These are phyloP conservation scores for Emergomyces pasteurianus DNA, from an alignment of 2,329 filamentous ascomycete genomes.

Conservation along the genomic window DNA sequence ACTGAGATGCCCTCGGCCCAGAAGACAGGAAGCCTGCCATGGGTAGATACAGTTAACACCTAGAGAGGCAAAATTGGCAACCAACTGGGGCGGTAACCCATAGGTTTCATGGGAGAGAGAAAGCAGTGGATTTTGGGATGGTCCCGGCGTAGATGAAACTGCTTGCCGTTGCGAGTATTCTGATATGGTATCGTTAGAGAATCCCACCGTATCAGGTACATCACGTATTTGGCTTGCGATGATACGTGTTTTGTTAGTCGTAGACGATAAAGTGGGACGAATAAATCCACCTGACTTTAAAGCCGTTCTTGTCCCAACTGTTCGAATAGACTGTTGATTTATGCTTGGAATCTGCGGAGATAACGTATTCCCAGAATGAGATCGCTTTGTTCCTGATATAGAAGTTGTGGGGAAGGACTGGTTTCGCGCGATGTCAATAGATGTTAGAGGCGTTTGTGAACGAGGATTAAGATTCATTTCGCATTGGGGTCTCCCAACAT, in stretches of 20 bases:
- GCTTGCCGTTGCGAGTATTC: slow-evolving; percentile 47
- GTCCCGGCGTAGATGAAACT: slow-evolving; percentile 18
- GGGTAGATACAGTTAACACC: slow-evolving; percentile 66
- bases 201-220: slow-evolving; percentile 12
- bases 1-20: slow-evolving; percentile 52
- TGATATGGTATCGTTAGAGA: slow-evolving; percentile 20
- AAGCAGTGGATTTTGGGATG: slow-evolving; percentile 36
- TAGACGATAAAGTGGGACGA: background rate
- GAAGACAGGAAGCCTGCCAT: slow-evolving; percentile 65
- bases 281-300: background rate
- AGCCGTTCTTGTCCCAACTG: background rate
- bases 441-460: slow-evolving; percentile 42
- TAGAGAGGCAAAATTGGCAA: slow-evolving; percentile 51
- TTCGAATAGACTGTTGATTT: background rate
- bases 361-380: slow-evolving; percentile 15
- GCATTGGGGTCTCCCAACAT: background rate
- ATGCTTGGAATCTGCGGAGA: background rate
- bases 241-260: slow-evolving; percentile 21
- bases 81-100: slow-evolving; percentile 47
- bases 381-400: slow-evolving; percentile 41
- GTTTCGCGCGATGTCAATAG: slow-evolving; percentile 30
- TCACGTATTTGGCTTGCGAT: slow-evolving; percentile 26
- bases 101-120: slow-evolving; percentile 53
- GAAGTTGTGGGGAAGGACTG: slow-evolving; percentile 29
- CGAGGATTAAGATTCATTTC: slow-evolving; percentile 27